phyloP scores from a whole-genome alignment of 2,329 filamentous ascomycete species.

The Aspergillus sp. region DNA sequence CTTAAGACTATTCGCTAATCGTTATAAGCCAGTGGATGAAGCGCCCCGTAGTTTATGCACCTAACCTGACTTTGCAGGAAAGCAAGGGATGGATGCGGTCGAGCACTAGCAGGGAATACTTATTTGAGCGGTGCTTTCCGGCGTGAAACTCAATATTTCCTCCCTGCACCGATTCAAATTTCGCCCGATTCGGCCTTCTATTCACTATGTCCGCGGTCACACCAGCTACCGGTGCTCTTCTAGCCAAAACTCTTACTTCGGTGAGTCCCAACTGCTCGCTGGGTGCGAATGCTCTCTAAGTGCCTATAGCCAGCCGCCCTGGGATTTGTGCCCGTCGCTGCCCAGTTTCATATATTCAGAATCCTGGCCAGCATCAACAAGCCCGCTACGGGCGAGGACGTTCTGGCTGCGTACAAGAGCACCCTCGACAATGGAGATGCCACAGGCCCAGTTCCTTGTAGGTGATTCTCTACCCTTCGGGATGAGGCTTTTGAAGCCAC shows the following conservation, averaged over 20 bases:
- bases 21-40: neutral
- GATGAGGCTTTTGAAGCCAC: neutral
- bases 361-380: constrained; percentile 25
- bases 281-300: neutral
- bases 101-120: neutral
- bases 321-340: constrained; percentile 39
- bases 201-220: neutral
- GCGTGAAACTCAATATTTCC: neutral
- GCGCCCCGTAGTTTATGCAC: neutral
- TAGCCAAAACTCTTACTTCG: constrained; percentile 8
- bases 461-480: neutral
- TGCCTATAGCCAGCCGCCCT: constrained; percentile 31
- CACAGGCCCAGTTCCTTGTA: constrained; percentile 24
- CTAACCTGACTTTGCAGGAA: neutral
- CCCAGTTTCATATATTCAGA: constrained; percentile 36
- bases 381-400: constrained; percentile 27
- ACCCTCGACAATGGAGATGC: constrained; percentile 7
- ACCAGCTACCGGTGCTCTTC: neutral
- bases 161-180: neutral
- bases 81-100: neutral
- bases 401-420: constrained; percentile 25
- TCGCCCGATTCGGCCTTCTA: neutral
- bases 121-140: neutral
- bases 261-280: neutral
- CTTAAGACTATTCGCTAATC: no score